These are phyloP conservation scores for Podospora australis DNA, from an alignment of 495 filamentous ascomycete species.

Conservation along the genomic window DNA sequence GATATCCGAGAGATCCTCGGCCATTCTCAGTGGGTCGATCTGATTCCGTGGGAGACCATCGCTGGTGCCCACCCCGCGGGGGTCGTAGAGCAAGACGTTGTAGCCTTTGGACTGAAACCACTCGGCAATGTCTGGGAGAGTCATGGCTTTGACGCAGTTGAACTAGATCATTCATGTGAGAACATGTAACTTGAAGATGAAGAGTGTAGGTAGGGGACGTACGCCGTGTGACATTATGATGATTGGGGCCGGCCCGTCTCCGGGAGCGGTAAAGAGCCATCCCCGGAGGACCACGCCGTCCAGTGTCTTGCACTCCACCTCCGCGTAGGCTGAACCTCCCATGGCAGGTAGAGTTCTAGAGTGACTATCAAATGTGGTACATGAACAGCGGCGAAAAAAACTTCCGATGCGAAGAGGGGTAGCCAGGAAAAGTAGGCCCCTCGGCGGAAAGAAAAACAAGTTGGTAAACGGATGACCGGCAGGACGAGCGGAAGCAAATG, in stretches of 20 bases:
- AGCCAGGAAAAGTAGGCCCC: no score
- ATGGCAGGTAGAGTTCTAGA: no score
- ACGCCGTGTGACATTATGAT: conserved; percentile 38
- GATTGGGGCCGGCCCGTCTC: conserved; percentile 19
- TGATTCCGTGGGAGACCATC: conserved; percentile 40
- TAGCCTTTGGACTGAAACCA: conserved; percentile 32
- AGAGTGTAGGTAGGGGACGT: conserved; percentile 1
- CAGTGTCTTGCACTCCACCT: conserved; percentile 32
- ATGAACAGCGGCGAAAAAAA: no score
- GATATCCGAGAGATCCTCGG: conserved; percentile 35
- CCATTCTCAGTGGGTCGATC: conserved; percentile 30
- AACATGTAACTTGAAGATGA: not conserved
- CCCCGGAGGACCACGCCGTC: conserved; percentile 29
- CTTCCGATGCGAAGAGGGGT: no score
- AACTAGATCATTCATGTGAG: conserved; percentile 29
- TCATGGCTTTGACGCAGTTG: conserved; percentile 39
- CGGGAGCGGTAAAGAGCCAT: conserved; percentile 26
- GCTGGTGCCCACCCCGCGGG: conserved; percentile 31
- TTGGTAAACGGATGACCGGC: no score
- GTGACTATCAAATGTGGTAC: no score
- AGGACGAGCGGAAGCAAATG: no score
- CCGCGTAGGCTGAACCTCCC: no score
- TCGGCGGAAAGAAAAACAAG: no score
- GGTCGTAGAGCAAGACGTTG: conserved; percentile 38
- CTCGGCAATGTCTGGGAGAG: conserved; percentile 28